phyloP scores from a whole-genome alignment of 148 eudicot species.

The Amaranthus cruentus region DNA sequence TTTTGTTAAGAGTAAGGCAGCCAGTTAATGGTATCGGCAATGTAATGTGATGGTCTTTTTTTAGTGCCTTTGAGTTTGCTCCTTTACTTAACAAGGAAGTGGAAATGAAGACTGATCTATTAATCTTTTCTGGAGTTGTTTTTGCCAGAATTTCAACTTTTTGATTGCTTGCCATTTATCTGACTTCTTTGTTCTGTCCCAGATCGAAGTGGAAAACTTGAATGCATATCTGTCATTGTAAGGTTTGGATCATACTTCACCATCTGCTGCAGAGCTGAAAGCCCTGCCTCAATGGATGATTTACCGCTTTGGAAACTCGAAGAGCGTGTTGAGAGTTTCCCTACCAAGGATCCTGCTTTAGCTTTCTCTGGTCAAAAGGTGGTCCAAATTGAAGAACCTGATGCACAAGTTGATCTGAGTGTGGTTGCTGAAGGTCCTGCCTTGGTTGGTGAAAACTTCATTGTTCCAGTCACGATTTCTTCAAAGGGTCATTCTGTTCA shows the following conservation, averaged over 20 bases:
- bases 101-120: too few relatives aligned
- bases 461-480: slow-evolving; percentile 64
- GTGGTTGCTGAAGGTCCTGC: slow-evolving; percentile 74
- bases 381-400: slow-evolving; percentile 90
- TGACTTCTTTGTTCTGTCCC: slow-evolving; percentile 27
- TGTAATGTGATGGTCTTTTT: too few relatives aligned
- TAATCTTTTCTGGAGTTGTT: background rate
- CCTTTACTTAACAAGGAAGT: too few relatives aligned
- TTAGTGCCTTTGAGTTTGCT: too few relatives aligned
- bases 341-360: slow-evolving; percentile 83
- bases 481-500: slow-evolving; percentile 77
- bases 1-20: too few relatives aligned
- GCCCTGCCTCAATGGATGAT: slow-evolving; percentile 90
- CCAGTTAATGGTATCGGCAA: too few relatives aligned
- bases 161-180: background rate
- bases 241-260: slow-evolving; percentile 70
- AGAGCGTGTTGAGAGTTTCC: slow-evolving; percentile 63
- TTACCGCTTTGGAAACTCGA: slow-evolving; percentile 95
- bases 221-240: slow-evolving; percentile 70
- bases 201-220: slow-evolving; percentile 98
- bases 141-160: background rate
- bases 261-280: slow-evolving; percentile 88
- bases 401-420: slow-evolving; percentile 73
- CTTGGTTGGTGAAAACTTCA: slow-evolving; percentile 81
- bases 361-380: slow-evolving; percentile 86